Evolutionary conservation across 2,329 filamentous ascomycete genomes (phyloP).

Genomic region (Taxawa tesnikishii): DNA sequence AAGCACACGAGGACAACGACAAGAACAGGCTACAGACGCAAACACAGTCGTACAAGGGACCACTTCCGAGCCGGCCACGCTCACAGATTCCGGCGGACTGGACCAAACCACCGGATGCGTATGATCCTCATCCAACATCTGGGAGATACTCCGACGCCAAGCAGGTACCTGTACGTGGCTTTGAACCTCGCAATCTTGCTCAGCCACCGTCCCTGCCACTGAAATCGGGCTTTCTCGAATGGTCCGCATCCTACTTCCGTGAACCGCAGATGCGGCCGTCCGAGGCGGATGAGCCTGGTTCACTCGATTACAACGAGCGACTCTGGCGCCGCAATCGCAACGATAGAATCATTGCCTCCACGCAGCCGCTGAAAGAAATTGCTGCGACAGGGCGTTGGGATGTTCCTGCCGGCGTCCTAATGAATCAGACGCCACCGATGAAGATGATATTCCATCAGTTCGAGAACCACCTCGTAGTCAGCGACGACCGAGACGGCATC

Average conservation of each 20-base stretch:
- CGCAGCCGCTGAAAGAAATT: constrained; percentile 83
- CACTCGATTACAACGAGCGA: constrained; percentile 88
- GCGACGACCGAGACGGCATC: constrained; percentile 84
- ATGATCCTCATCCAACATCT: constrained; percentile 55
- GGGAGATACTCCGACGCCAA: constrained; percentile 49
- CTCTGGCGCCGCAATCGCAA: constrained; percentile 89
- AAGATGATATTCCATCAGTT: constrained; percentile 98
- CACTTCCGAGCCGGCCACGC: constrained; percentile 26
- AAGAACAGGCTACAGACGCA: constrained; percentile 1
- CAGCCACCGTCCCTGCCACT: constrained; percentile 58
- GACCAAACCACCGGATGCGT: constrained; percentile 59
- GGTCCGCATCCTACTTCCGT: constrained; percentile 94
- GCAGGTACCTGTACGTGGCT: constrained; percentile 69
- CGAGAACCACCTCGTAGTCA: constrained; percentile 86
- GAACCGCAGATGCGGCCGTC: constrained; percentile 97
- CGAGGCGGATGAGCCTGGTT: constrained; percentile 91
- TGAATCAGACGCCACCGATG: constrained; percentile 77
- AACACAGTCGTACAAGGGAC: constrained; percentile 4
- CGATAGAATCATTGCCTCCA: constrained; percentile 81
- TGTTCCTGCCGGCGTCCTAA: constrained; percentile 67
- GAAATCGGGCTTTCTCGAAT: constrained; percentile 75
- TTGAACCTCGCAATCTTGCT: constrained; percentile 48
- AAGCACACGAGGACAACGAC: not conserved
- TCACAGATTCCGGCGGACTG: constrained; percentile 45
- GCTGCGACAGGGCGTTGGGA: constrained; percentile 83